These are phyloP conservation scores for Fraxinus dipetala DNA, from an alignment of 305 asterid species.

Conservation along the genomic window DNA sequence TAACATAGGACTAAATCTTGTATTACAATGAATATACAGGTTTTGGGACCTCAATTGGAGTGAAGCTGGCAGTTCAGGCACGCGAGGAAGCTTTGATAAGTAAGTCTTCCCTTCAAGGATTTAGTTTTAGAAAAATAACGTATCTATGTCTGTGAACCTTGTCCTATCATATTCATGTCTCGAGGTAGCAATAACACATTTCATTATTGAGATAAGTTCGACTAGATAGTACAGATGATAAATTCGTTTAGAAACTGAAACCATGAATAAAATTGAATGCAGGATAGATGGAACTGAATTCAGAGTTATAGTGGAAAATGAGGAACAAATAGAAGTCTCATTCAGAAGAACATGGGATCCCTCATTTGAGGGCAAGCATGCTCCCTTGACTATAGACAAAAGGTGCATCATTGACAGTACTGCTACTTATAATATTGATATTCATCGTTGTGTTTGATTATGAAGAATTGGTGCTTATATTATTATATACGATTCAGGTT, in stretches of 20 bases:
- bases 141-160: neutral
- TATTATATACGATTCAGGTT: constrained; percentile 30
- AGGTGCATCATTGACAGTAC: constrained; percentile 26
- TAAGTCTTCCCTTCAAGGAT: constrained; percentile 12
- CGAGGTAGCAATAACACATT: neutral
- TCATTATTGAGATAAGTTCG: neutral
- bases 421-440: neutral
- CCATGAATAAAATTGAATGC: neutral
- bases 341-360: constrained; percentile 43
- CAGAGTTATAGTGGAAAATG: constrained; percentile 37
- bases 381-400: constrained; percentile 49
- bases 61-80: constrained; percentile 44
- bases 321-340: constrained; percentile 45
- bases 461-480: neutral
- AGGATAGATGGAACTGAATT: constrained; percentile 42
- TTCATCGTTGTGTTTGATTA: neutral
- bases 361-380: constrained; percentile 32
- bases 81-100: constrained; percentile 51
- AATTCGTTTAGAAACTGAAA: neutral
- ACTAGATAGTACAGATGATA: neutral
- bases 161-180: neutral
- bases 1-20: neutral
- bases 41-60: constrained; percentile 68
- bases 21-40: constrained; percentile 23
- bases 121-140: neutral